These are phyloP conservation scores for Neurospora tetraspora DNA, from an alignment of 495 filamentous ascomycete species.

Conservation along the genomic window DNA sequence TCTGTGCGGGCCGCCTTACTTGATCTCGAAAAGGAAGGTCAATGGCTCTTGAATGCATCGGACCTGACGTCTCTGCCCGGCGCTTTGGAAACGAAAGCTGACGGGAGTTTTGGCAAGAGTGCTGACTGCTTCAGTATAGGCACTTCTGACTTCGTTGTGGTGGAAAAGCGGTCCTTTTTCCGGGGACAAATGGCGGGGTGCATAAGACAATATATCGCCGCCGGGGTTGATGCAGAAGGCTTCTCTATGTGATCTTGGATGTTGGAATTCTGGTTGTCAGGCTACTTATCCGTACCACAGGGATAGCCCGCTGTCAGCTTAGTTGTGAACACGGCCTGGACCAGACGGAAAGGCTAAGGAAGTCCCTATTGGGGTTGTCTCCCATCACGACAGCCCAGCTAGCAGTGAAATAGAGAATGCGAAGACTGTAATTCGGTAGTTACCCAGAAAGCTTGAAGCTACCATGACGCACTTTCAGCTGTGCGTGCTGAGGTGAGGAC, in stretches of 20 bases:
- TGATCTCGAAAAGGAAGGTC: conserved; percentile 23
- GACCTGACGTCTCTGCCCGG: conserved; percentile 9
- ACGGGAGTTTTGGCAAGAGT: conserved; percentile 1
- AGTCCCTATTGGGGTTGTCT: too few relatives aligned
- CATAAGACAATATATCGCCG: conserved; percentile 18
- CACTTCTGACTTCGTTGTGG: neutral
- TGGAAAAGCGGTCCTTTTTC: conserved; percentile 28
- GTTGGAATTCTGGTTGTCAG: conserved; percentile 5
- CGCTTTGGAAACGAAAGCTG: conserved; percentile 2
- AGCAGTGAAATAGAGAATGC: neutral
- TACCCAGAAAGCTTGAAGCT: neutral
- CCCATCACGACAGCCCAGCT: neutral
- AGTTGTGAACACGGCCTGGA: neutral
- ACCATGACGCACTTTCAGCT: neutral
- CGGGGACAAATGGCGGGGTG: conserved; percentile 16
- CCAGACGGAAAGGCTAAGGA: neutral
- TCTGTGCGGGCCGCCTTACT: conserved; percentile 3
- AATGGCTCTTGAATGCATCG: conserved; percentile 5
- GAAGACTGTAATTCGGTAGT: neutral
- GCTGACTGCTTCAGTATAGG: neutral
- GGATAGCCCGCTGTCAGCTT: neutral
- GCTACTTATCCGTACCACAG: neutral
- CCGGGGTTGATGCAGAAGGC: conserved; percentile 17
- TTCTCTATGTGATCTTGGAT: conserved; percentile 5
- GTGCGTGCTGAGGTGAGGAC: neutral